A percentile compares a stretch with the other conserved stretches of the same genome.
Conservation (phyloP, 2,329 filamentous ascomycete species). For the Nothophaeocryptopus gaeumannii region DNA sequence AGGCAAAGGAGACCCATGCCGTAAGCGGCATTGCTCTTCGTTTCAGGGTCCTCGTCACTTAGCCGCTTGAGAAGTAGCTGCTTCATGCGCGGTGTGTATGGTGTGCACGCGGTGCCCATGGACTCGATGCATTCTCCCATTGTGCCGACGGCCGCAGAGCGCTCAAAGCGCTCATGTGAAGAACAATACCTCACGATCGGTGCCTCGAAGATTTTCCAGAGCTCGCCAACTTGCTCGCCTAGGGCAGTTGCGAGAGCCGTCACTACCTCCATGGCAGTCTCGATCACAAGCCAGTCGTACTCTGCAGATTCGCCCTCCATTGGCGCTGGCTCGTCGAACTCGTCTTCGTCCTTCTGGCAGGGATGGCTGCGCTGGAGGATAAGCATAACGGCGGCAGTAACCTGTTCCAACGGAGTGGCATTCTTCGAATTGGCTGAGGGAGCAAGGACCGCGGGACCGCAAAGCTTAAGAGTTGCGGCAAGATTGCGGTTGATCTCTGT, state of each 20-base stretch:
- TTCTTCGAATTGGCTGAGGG: constrained; percentile 57
- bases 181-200: constrained; percentile 82
- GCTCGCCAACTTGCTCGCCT: constrained; percentile 74
- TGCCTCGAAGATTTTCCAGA: constrained; percentile 97
- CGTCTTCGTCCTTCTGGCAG: constrained; percentile 86
- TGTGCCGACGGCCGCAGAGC: constrained; percentile 84
- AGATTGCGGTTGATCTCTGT: constrained; percentile 95
- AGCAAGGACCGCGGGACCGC: constrained; percentile 79
- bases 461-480: constrained; percentile 83
- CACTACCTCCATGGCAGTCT: constrained; percentile 88
- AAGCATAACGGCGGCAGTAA: constrained; percentile 70
- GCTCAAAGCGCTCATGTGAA: constrained; percentile 81
- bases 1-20: constrained; percentile 81
- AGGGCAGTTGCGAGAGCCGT: constrained; percentile 80
- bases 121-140: constrained; percentile 86
- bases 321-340: constrained; percentile 73
- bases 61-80: constrained; percentile 82
- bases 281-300: constrained; percentile 95
- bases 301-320: constrained; percentile 74
- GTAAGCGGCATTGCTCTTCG: constrained; percentile 93
- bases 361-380: constrained; percentile 88
- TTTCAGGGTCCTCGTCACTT: constrained; percentile 83
- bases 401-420: constrained; percentile 49
- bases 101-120: constrained; percentile 77
- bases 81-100: constrained; percentile 72